Conservation (phyloP, 257 asterid genomes). For the Fraxinus pennsylvanica region DNA sequence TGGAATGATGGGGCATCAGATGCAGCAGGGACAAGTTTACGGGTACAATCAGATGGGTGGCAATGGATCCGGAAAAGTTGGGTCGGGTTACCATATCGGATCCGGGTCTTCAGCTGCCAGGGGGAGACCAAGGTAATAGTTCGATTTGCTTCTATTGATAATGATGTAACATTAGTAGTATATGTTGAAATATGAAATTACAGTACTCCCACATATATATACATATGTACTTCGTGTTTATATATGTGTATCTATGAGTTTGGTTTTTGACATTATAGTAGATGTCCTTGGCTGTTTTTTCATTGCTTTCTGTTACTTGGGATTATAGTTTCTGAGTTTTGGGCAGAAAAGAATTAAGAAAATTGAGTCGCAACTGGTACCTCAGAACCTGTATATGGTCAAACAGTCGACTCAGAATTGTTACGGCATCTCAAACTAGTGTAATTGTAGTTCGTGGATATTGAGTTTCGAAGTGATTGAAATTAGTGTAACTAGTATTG, state of each 20-base stretch:
- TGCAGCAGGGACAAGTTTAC: slow-evolving; percentile 34
- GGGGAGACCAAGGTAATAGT: slow-evolving; percentile 38
- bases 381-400: no score
- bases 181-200: slow-evolving; percentile 7
- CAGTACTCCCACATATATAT: background rate
- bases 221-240: background rate
- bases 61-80: slow-evolving; percentile 34
- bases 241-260: slow-evolving; percentile 19
- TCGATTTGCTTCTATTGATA: background rate
- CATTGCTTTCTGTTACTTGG: background rate
- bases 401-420: no score
- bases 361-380: no score
- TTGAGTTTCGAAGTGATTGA: no score
- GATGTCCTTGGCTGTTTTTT: background rate
- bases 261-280: slow-evolving; percentile 14
- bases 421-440: no score
- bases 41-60: slow-evolving; percentile 35
- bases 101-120: slow-evolving; percentile 32
- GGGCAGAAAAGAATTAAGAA: no score
- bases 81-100: slow-evolving; percentile 42
- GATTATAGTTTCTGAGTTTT: no score
- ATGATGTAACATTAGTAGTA: slow-evolving; percentile 5
- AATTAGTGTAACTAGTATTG: no score
- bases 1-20: slow-evolving; percentile 38
- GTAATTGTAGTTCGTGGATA: no score